Evolutionary conservation across 257 asterid species (phyloP).

Genomic region (Solanum paucissectum): DNA sequence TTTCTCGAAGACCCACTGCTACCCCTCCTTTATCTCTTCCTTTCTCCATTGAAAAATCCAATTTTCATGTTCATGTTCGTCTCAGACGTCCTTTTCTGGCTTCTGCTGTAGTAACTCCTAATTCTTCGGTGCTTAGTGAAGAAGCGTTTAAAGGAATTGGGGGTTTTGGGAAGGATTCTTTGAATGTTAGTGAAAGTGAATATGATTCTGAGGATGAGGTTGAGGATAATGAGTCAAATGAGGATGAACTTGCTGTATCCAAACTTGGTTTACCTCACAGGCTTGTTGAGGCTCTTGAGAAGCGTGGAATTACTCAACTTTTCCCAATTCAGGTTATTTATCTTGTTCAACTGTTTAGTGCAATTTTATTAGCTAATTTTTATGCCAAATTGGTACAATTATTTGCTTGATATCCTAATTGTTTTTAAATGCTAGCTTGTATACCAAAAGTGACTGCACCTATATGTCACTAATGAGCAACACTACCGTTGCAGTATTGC

Average conservation of each 20-base stretch:
- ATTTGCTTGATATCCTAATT: neutral
- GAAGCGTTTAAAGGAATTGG: slow-evolving; percentile 76
- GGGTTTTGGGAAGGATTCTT: slow-evolving; percentile 36
- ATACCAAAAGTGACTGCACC: neutral
- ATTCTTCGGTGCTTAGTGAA: slow-evolving; percentile 74
- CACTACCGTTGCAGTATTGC: neutral
- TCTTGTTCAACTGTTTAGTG: neutral
- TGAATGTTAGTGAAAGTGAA: slow-evolving; percentile 33
- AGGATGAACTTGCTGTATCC: slow-evolving; percentile 47
- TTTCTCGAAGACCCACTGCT: slow-evolving; percentile 25
- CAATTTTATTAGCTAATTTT: neutral
- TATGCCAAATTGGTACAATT: neutral
- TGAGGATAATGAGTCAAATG: slow-evolving; percentile 10
- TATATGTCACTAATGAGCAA: neutral
- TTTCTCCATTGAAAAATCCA: slow-evolving; percentile 28
- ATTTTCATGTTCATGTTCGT: slow-evolving; percentile 12
- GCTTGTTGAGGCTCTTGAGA: slow-evolving; percentile 60
- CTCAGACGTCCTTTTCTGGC: slow-evolving; percentile 27
- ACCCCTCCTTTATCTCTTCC: slow-evolving; percentile 34
- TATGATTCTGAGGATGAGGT: slow-evolving; percentile 27
- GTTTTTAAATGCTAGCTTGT: neutral
- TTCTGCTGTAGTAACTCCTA: slow-evolving; percentile 59
- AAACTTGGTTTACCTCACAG: slow-evolving; percentile 70
- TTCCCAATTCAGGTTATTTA: slow-evolving; percentile 69
- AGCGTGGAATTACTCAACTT: slow-evolving; percentile 71